Evolutionary conservation across 1,284 basidiomycete species (phyloP).

Genomic region (Pseudozyma tsukubaensis): DNA sequence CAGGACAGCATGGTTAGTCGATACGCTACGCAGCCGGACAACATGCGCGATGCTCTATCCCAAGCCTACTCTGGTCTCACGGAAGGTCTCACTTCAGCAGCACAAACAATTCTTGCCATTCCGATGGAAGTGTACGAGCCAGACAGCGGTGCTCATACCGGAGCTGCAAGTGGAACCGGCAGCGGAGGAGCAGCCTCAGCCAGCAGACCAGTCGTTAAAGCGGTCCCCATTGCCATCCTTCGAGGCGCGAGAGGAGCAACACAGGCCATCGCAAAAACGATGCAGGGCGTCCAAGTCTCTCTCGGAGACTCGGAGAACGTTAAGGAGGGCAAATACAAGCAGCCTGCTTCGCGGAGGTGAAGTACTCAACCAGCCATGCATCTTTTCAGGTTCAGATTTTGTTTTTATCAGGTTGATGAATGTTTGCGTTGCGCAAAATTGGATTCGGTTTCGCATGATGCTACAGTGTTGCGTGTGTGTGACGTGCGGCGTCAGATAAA

Average conservation of each 20-base stretch:
- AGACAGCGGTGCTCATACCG: constrained; percentile 60
- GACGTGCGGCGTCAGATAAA: constrained; percentile 15
- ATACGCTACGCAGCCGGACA: constrained; percentile 88
- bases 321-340: constrained; percentile 61
- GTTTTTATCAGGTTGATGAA: too few species aligned
- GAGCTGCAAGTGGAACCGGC: neutral
- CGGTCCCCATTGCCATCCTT: constrained; percentile 94
- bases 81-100: constrained; percentile 81
- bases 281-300: constrained; percentile 87
- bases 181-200: constrained; percentile 58
- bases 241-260: constrained; percentile 96
- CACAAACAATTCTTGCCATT: constrained; percentile 96
- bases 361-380: too few species aligned
- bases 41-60: constrained; percentile 86
- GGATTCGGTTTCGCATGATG: too few species aligned
- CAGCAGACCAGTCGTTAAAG: constrained; percentile 81
- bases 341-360: constrained; percentile 3
- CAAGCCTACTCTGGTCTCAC: constrained; percentile 84
- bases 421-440: too few species aligned
- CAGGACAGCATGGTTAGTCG: constrained; percentile 74
- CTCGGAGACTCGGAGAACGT: constrained; percentile 58
- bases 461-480: too few species aligned
- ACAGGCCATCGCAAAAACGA: constrained; percentile 93
- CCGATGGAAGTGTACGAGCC: constrained; percentile 99
- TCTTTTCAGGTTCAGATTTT: too few species aligned